Conservation (phyloP, 2,329 filamentous ascomycete species). For the Calonectria naviculata region DNA sequence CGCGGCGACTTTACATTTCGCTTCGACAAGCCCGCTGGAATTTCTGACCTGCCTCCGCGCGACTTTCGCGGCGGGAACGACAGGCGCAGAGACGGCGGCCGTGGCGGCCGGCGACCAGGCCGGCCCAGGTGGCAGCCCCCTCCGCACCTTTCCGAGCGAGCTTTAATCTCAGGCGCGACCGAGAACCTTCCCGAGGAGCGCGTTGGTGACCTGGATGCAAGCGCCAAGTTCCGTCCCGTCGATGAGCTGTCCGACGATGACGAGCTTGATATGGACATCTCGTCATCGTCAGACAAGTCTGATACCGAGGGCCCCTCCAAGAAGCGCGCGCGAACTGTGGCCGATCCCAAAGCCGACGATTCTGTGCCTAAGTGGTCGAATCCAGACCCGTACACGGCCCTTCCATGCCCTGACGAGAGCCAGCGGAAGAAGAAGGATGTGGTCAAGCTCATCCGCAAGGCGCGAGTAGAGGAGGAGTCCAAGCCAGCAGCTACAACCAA, state of each 20-base stretch:
- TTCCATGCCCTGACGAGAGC: constrained; percentile 82
- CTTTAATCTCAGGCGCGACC: constrained; percentile 58
- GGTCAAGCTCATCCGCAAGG: constrained; percentile 91
- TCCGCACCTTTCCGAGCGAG: constrained; percentile 59
- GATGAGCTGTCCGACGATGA: constrained; percentile 72
- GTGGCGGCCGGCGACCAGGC: constrained; percentile 41
- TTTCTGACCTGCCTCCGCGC: constrained; percentile 48
- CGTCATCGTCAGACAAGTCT: constrained; percentile 46
- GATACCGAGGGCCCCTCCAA: constrained; percentile 53
- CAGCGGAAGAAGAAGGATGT: constrained; percentile 85
- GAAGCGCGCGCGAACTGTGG: constrained; percentile 45
- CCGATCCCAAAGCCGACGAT: constrained; percentile 49
- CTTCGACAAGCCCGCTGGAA: constrained; percentile 61
- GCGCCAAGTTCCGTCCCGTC: constrained; percentile 64
- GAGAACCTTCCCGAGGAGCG: constrained; percentile 56
- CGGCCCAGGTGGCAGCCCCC: constrained; percentile 49
- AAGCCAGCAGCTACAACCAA: constrained; percentile 65
- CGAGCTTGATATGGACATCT: constrained; percentile 74
- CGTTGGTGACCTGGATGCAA: constrained; percentile 56
- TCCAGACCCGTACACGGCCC: constrained; percentile 89
- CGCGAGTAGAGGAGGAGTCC: constrained; percentile 71
- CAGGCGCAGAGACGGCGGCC: constrained; percentile 39
- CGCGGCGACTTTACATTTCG: constrained; percentile 68
- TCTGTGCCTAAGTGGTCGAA: constrained; percentile 89
- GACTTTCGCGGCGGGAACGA: constrained; percentile 26